phyloP scores from a whole-genome alignment of 805 yeast genomes.

The Candida broadrunensis region DNA sequence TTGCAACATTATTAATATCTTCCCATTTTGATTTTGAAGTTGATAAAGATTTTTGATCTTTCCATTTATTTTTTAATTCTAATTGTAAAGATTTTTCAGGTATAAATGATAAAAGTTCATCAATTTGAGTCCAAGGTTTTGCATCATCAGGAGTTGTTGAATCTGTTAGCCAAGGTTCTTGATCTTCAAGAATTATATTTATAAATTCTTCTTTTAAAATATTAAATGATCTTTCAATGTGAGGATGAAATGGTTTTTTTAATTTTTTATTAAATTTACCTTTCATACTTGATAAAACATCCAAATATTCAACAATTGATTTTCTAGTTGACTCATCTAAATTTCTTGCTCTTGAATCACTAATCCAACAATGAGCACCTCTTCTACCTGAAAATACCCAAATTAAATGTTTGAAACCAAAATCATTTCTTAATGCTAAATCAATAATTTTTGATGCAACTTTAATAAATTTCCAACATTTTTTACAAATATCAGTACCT shows the following conservation, averaged over 20 bases:
- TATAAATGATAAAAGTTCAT: slow-evolving; percentile 56
- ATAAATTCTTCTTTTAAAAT: slow-evolving; percentile 62
- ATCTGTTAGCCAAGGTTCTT: slow-evolving; percentile 72
- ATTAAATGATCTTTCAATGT: slow-evolving; percentile 70
- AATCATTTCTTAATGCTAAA: slow-evolving; percentile 73
- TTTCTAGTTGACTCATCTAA: slow-evolving; percentile 73
- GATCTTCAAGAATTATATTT: slow-evolving; percentile 68
- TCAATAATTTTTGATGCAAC: slow-evolving; percentile 79
- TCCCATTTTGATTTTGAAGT: slow-evolving; percentile 72
- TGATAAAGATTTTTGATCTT: slow-evolving; percentile 20
- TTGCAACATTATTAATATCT: slow-evolving; percentile 60
- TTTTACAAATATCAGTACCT: slow-evolving; percentile 77
- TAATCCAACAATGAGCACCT: slow-evolving; percentile 98
- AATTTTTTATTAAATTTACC: slow-evolving; percentile 29
- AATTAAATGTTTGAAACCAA: slow-evolving; percentile 79
- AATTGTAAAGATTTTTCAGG: slow-evolving; percentile 58
- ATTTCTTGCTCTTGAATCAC: slow-evolving; percentile 76
- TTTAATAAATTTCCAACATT: slow-evolving; percentile 92
- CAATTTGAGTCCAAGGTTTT: slow-evolving; percentile 46
- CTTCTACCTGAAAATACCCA: slow-evolving; percentile 99
- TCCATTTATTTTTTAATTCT: slow-evolving; percentile 61
- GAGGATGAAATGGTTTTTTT: slow-evolving; percentile 88
- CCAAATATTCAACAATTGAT: slow-evolving; percentile 81
- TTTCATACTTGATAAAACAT: slow-evolving; percentile 54
- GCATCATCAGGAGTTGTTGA: slow-evolving; percentile 36